These are phyloP conservation scores for Periglandula ipomoeae DNA, from an alignment of 2,329 filamentous ascomycete species.

Conservation along the genomic window DNA sequence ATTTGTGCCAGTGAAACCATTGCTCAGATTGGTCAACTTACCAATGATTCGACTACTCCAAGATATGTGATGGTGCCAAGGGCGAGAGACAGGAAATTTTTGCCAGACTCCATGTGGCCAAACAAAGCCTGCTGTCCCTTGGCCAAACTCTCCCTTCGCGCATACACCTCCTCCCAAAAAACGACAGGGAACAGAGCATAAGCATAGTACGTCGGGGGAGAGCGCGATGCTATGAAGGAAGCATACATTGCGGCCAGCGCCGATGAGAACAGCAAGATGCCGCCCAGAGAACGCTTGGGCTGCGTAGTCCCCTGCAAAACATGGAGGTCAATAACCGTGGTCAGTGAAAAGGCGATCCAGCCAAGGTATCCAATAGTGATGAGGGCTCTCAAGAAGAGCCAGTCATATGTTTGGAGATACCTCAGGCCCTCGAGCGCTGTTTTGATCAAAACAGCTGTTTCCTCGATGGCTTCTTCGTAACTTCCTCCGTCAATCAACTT, in stretches of 20 bases:
- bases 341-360: slow-evolving; percentile 89
- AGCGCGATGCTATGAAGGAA: slow-evolving; percentile 69
- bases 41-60: slow-evolving; percentile 68
- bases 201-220: slow-evolving; percentile 75
- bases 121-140: slow-evolving; percentile 62
- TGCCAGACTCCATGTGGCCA: slow-evolving; percentile 12
- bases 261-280: slow-evolving; percentile 52
- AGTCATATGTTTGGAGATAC: slow-evolving; percentile 97
- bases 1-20: slow-evolving; percentile 3
- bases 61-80: slow-evolving; percentile 61
- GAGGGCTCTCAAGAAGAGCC: slow-evolving; percentile 84
- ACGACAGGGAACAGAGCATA: slow-evolving; percentile 88
- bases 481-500: slow-evolving; percentile 55
- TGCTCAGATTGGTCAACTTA: slow-evolving; percentile 28
- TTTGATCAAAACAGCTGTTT: slow-evolving; percentile 68
- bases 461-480: slow-evolving; percentile 69
- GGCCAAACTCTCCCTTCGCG: slow-evolving; percentile 58
- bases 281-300: background rate
- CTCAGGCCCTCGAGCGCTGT: slow-evolving; percentile 72
- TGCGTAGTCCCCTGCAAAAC: slow-evolving; percentile 55
- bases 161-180: slow-evolving; percentile 95
- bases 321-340: slow-evolving; percentile 79
- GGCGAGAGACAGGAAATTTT: slow-evolving; percentile 39
- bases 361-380: slow-evolving; percentile 88
- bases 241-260: slow-evolving; percentile 67